Base-by-base conservation (phyloP, 805 yeast species). In the Saturnispora bothae region DNA sequence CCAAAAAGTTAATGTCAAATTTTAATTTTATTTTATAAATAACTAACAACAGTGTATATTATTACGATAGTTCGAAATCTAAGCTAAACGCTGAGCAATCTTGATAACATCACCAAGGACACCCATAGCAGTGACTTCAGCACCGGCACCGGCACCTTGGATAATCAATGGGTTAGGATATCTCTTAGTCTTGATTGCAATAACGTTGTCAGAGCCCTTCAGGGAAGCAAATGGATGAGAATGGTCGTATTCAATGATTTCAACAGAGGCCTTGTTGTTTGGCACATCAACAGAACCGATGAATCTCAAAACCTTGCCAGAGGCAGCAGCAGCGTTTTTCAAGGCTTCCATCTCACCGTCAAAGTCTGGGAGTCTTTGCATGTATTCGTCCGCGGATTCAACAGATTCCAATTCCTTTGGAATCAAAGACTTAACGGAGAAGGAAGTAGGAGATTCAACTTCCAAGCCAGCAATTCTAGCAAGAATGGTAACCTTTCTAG, bases 101-200 rank as follows among this genome's bases (percentile, higher is more conserved):
- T 85, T 92, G 57, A 92, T 72, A 27, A 83, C 78, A 59, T 92
- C 99, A 38, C 94, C 95, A 48, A 92, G 71, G 31, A 92, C 96
- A 62, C 98, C 99, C 52, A 59, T 59, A 31, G 79, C 78, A 36
- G 79, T 73, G 33, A 73, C 77, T 27, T 71, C 79, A 38, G 78
- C 77, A 47, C 94, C 92, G 51, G 79, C 78, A 53, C 94, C 99
- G 23, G 99, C 98, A 64, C 99, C 99, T 70, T 92, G 98, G 52
- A 92, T 73, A 45, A 92, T 80, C 58, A 92, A 70, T 38, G 98
- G 98, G 63, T 84, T 85, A 29, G 80, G 73, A 63, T 92, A 92
- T 66, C 99, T 82, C 58, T 83, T 78, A 23, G 96, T 81, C 60
- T 78, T 79, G 65, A 92, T 82, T 17, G 96, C 78, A 44, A 92